phyloP scores from a whole-genome alignment of 2,329 filamentous ascomycete species.

The Corynespora cassiicola region DNA sequence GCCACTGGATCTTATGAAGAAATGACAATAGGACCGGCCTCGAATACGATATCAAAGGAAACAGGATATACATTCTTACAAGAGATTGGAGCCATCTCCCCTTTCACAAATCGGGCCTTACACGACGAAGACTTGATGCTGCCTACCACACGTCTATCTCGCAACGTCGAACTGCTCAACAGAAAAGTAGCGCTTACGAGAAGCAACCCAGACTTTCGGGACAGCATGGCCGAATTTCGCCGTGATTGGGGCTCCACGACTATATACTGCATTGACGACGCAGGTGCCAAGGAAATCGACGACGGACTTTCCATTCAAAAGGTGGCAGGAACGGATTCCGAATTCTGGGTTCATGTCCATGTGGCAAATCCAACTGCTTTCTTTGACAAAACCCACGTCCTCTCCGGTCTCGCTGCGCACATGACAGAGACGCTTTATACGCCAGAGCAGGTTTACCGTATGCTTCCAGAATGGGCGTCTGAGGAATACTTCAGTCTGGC shows the following conservation, averaged over 20 bases:
- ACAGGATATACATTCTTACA: slow-evolving; percentile 73
- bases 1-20: slow-evolving; percentile 66
- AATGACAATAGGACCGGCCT: slow-evolving; percentile 10
- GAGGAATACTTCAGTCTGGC: slow-evolving; percentile 62
- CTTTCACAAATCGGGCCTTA: slow-evolving; percentile 72
- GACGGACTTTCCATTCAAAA: slow-evolving; percentile 77
- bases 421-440: slow-evolving; percentile 64
- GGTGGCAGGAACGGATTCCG: slow-evolving; percentile 54
- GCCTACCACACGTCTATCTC: slow-evolving; percentile 54
- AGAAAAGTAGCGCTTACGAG: slow-evolving; percentile 30
- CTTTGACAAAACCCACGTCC: slow-evolving; percentile 64
- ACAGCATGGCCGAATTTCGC: slow-evolving; percentile 64
- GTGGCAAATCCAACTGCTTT: slow-evolving; percentile 79
- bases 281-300: slow-evolving; percentile 73
- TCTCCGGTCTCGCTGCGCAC: slow-evolving; percentile 68
- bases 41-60: no score
- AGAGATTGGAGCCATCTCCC: slow-evolving; percentile 73
- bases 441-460: slow-evolving; percentile 62
- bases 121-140: slow-evolving; percentile 64
- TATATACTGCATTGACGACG: slow-evolving; percentile 76
- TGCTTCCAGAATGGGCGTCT: slow-evolving; percentile 60
- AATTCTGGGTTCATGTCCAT: slow-evolving; percentile 80
- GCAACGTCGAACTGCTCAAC: slow-evolving; percentile 51
- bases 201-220: slow-evolving; percentile 48
- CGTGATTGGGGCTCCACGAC: slow-evolving; percentile 65